These are phyloP conservation scores for Lotmaria passim DNA, from an alignment of 208 protist genomes.

Conservation along the genomic window DNA sequence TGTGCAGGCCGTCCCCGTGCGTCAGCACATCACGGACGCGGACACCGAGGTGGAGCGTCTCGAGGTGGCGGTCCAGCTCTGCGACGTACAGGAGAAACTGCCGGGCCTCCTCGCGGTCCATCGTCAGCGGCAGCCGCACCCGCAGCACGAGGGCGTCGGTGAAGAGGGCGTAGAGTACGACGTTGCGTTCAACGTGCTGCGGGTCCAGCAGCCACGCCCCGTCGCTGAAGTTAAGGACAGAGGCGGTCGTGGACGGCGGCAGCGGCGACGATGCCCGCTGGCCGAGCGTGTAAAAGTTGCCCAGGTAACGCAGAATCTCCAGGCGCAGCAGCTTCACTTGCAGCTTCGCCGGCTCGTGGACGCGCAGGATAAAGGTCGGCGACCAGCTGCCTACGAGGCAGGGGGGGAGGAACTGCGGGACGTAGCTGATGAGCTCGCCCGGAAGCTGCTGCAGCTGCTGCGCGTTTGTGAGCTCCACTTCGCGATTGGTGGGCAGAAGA, in stretches of 20 bases:
- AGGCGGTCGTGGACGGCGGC: not conserved
- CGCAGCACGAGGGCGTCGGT: constrained; percentile 77
- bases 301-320: constrained; percentile 40
- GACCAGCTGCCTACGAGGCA: constrained; percentile 68
- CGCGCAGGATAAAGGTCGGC: constrained; percentile 68
- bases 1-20: constrained; percentile 73
- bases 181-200: constrained; percentile 25
- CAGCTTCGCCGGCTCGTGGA: constrained; percentile 22
- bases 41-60: constrained; percentile 32
- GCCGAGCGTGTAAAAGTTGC: constrained; percentile 33
- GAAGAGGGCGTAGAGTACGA: constrained; percentile 86
- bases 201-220: constrained; percentile 28
- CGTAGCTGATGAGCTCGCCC: constrained; percentile 69
- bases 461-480: constrained; percentile 72
- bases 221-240: constrained; percentile 16
- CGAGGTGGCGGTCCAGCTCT: constrained; percentile 29
- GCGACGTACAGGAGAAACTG: constrained; percentile 41
- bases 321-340: constrained; percentile 19
- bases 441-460: constrained; percentile 63
- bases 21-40: constrained; percentile 66
- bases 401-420: constrained; percentile 57
- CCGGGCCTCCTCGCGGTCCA: constrained; percentile 41
- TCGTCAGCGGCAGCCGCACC: constrained; percentile 70
- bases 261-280: not conserved
- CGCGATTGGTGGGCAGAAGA: constrained; percentile 81